Evolutionary conservation across 73 alveolate genomes (phyloP).

Genomic region (Paramecium primaurelia): DNA sequence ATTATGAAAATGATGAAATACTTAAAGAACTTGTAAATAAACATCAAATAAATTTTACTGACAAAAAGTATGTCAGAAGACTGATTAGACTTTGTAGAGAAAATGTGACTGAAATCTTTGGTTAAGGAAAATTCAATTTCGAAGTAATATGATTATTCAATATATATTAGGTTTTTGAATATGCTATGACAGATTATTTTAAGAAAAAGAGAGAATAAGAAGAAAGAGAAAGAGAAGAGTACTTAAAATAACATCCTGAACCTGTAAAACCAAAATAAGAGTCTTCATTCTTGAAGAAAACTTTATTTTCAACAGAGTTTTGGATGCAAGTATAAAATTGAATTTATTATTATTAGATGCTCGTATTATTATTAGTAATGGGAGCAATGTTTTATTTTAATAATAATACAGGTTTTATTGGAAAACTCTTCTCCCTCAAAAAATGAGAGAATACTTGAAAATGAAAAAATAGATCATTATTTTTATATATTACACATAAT

Average conservation of each 20-base stretch:
- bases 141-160: background rate
- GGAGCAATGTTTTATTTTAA: slow-evolving; percentile 45
- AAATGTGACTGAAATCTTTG: slow-evolving; percentile 56
- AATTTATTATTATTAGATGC: background rate
- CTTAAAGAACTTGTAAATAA: background rate
- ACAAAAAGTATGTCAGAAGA: slow-evolving; percentile 52
- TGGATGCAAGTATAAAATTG: slow-evolving; percentile 11
- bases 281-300: background rate
- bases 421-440: slow-evolving; percentile 11
- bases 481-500: background rate
- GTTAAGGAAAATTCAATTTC: slow-evolving; percentile 56
- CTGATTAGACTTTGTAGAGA: slow-evolving; percentile 46
- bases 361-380: slow-evolving; percentile 11
- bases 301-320: slow-evolving; percentile 36
- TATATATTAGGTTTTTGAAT: slow-evolving; percentile 38
- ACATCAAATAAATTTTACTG: background rate
- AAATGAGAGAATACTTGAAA: slow-evolving; percentile 1
- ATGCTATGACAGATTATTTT: slow-evolving; percentile 61
- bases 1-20: slow-evolving; percentile 35
- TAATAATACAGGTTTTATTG: background rate
- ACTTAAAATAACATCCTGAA: slow-evolving; percentile 32
- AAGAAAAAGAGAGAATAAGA: slow-evolving; percentile 61
- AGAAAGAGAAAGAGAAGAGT: slow-evolving; percentile 57
- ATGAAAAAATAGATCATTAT: background rate
- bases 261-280: slow-evolving; percentile 22